Base-by-base conservation (phyloP, 108 stramenopile species). In the Skeletonema grethae region DNA sequence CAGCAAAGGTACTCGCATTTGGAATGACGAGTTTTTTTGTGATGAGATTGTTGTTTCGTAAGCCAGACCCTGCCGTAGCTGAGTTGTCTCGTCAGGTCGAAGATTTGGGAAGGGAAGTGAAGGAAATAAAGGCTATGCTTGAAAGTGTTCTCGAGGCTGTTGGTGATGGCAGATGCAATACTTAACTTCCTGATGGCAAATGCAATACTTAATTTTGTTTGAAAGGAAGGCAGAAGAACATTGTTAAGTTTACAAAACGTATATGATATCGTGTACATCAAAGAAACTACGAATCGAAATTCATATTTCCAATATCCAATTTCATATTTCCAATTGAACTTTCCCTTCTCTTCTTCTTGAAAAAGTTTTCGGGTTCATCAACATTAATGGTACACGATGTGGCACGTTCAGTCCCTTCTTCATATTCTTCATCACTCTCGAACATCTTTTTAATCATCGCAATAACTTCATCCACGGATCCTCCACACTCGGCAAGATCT, bases 401-500 rank as follows among this genome's bases (percentile, higher is more conserved):
- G 5, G n/a, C n/a, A n/a, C 61, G 56, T 15, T 18, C 29, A 3
- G 9, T 22, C 12, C 56, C 35, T 10, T 34, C 69, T 32, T 48
- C 69, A 55, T n/a, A 46, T 11, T 10, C 60, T 8, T 39, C 46
- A n/a, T 32, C 36, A 28, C 20, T 41, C 53, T 46, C 34, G 20
- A 77, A 11, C 77, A 78, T 78, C 0, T n/a, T 16, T 32, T 70
- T 78, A 13, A 78, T 71, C 64, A 78, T 32, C 25, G 57, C 30
- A 22, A 78, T 78, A 15, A 78, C 77, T 65, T 71, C 35, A 61
- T 78, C 77, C 9, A 78, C 65, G 50, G 31, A 24, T 12, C 70
- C 77, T 15, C 70, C 70, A 39, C 70, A 70, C 22, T 70, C 53
- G 9, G 53, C 22, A 43, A 80, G 29, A 53, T 80, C 69, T 7